These are phyloP conservation scores for Calonectria honghensis DNA, from an alignment of 2,329 filamentous ascomycete genomes.

Conservation along the genomic window DNA sequence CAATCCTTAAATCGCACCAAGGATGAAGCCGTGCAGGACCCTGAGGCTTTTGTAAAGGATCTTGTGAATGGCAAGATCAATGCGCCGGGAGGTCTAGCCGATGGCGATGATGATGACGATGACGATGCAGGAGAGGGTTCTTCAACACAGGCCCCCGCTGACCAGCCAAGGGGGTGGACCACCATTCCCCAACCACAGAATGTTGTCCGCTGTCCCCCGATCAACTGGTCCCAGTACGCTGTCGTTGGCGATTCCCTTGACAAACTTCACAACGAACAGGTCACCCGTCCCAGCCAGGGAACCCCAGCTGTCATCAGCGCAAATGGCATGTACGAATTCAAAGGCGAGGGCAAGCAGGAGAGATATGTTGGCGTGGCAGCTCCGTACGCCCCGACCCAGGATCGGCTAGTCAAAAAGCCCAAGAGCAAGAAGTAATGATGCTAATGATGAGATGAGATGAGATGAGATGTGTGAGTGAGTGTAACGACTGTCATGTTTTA, in stretches of 20 bases:
- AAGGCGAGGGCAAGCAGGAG: constrained; percentile 66
- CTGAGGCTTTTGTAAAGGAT: constrained; percentile 82
- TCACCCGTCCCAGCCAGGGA: constrained; percentile 76
- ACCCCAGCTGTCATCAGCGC: constrained; percentile 66
- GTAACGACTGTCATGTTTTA: constrained; percentile 26
- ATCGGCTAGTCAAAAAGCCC: constrained; percentile 66
- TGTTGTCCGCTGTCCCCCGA: constrained; percentile 88
- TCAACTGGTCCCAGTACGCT: constrained; percentile 97
- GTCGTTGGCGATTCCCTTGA: constrained; percentile 88
- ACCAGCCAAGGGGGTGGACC: constrained; percentile 69
- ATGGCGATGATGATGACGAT: constrained; percentile 56
- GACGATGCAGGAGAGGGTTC: constrained; percentile 50
- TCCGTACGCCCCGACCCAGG: constrained; percentile 73
- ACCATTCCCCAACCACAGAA: constrained; percentile 86
- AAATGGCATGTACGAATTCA: constrained; percentile 72
- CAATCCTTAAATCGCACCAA: constrained; percentile 81
- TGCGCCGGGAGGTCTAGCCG: constrained; percentile 50
- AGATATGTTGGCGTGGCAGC: constrained; percentile 72
- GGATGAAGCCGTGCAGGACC: constrained; percentile 80
- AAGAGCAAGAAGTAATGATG: constrained; percentile 58
- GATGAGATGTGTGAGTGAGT: constrained; percentile 29
- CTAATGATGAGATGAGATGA: constrained; percentile 40
- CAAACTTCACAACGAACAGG: constrained; percentile 88
- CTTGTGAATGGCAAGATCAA: constrained; percentile 78
- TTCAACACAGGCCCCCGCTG: constrained; percentile 48